Base-by-base conservation (phyloP, 2,329 filamentous ascomycete genomes). In the Fusarium sacchari region DNA sequence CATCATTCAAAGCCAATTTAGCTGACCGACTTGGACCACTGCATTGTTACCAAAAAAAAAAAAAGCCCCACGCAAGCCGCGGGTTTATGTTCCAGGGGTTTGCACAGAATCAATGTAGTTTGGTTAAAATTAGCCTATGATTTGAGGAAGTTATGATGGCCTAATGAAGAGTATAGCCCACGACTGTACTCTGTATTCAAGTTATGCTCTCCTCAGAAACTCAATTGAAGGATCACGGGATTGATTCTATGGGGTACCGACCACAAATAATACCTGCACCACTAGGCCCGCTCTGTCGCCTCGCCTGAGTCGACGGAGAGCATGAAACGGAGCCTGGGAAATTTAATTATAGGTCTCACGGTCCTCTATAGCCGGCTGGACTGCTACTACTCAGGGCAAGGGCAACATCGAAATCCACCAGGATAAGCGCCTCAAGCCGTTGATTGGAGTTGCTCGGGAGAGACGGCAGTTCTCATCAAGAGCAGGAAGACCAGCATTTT, bases 331-430 rank as follows among this genome's bases (percentile, higher is more conserved):
- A 71, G 64, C 64, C 34, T 68, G 62, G 60, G 67, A 61, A 74
- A 71, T 71, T 77, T 77, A 78, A 78, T 67, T 69, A 74, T 70
- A 74, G 74, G 63, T 62, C 61, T 34, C 37, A 32, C 30, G 36
- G 36, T 68, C 43, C 55, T 55, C 40, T 37, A 49, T 34, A 39
- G 39, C 34, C 53, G 30, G 47, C 34, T 67, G 42, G 30, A 40
- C 36, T 63, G 30, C n/a, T 39, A 46, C 46, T 26, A 46, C 52
- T 63, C 56, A 63, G 64, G 60, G 50, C 60, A 61, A 73, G 63
- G 71, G 56, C 64, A 65, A 50, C 50, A 64, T 68, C 43, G 40
- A 64, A 53, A 64, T 70, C 74, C 70, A 71, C 71, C 60, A 55
- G 64, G 66, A 72, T 72, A 72, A 50, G 64, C 67, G 58, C 64